A percentile compares a stretch with the other conserved stretches of the same genome.
Conservation (phyloP, 495 filamentous ascomycete genomes). For the Cetradonia linearis region DNA sequence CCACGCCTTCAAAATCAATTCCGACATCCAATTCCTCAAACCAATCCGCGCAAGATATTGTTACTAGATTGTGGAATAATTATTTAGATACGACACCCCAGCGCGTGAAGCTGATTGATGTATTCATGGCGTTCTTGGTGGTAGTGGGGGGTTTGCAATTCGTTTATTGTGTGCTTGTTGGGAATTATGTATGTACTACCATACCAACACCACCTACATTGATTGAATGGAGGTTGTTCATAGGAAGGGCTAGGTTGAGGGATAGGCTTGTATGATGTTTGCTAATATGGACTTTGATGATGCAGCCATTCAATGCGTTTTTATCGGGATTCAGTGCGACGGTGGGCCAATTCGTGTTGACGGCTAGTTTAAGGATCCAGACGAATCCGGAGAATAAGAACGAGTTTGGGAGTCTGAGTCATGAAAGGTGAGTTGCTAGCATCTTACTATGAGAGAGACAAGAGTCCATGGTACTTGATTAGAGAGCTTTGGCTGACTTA, state of each 20-base stretch:
- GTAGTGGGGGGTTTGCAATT: constrained; percentile 84
- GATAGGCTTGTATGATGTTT: background rate
- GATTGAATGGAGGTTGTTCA: background rate
- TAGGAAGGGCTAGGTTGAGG: background rate
- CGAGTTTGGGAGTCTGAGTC: constrained; percentile 32
- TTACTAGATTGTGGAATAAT: constrained; percentile 52
- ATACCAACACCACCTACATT: background rate
- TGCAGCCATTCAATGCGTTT: constrained; percentile 95
- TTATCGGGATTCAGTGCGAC: constrained; percentile 88
- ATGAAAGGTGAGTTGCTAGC: constrained; percentile 37
- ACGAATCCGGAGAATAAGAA: constrained; percentile 43
- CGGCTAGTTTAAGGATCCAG: constrained; percentile 83
- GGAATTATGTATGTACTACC: constrained; percentile 71
- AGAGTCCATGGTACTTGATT: background rate
- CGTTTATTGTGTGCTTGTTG: constrained; percentile 80
- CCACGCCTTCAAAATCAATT: constrained; percentile 25
- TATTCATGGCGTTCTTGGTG: constrained; percentile 83
- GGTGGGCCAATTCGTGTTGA: constrained; percentile 95
- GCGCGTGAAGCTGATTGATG: constrained; percentile 84
- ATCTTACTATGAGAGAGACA: constrained; percentile 1
- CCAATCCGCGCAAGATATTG: constrained; percentile 44
- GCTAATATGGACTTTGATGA: background rate
- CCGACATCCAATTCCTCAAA: constrained; percentile 40
- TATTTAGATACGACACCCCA: constrained; percentile 74
- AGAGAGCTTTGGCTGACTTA: background rate